Evolutionary conservation across 2,329 filamentous ascomycete genomes (phyloP), one percentile per base, ranked within the genome.

Genomic region (Cephalotrichum gorgonifer): DNA sequence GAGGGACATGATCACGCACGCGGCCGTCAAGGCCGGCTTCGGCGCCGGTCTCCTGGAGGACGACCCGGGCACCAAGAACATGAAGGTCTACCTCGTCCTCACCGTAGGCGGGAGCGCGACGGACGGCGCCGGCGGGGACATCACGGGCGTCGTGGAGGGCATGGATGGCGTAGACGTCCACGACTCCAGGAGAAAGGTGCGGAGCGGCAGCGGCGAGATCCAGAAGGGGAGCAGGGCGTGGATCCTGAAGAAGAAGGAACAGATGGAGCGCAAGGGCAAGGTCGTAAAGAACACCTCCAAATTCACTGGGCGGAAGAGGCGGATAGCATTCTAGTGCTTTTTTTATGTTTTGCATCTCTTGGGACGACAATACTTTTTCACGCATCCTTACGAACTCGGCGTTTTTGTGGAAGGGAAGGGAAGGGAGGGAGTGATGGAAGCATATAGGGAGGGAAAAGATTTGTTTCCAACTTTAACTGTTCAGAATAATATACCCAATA

Each of bases 21-120:
- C 93, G 0, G 93, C 93, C 0, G 85, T 97, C 53, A 89, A 86
- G 61, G 93, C 93, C 2, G 93, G 93, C 0, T 98, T 98, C 60
- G 91, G 93, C 44, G 93, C 93, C 0, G 93, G 93, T 69, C 77
- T 98, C 30, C 72, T 98, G 44, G 91, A 97, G 66, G 93, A 98
- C 66, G 91, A 97, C 63, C 87, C 87, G 0, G 91, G 89, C 41
- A 98, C 93, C 33, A 98, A 98, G 75, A 96, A 90, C 62, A 81
- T 85, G 56, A 98, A 98, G 73, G 73, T 94, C n/a, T 98, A 98
- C 64, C 74, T 98, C 2, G 91, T 98, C 0, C 70, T 98, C 28
- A 96, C 89, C 0, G 93, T 95, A 1, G 93, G 91, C 28, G 80
- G 79, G 3, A 68, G 67, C 0, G 69, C 66, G 1, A 61, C 69